Evolutionary conservation across 2,329 filamentous ascomycete species (phyloP).

Genomic region (Juglanconis sp.): DNA sequence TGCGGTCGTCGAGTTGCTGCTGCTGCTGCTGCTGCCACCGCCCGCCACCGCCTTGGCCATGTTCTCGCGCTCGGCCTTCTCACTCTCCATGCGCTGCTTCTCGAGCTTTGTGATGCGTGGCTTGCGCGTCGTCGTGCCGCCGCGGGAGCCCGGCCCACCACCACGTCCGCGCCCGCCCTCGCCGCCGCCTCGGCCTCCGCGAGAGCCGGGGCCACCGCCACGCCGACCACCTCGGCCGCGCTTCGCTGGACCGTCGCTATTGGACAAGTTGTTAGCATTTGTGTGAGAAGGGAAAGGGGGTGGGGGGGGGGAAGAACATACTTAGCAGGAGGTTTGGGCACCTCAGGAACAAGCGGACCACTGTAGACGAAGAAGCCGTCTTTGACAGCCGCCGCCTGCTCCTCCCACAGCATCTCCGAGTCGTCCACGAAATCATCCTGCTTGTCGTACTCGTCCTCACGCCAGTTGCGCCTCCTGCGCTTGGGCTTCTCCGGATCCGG

Average conservation of each 20-base stretch:
- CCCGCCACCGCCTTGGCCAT: slow-evolving; percentile 34
- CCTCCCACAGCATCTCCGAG: slow-evolving; percentile 91
- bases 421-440: slow-evolving; percentile 88
- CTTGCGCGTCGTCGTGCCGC: slow-evolving; percentile 72
- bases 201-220: slow-evolving; percentile 43
- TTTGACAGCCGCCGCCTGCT: slow-evolving; percentile 87
- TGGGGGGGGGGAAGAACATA: slow-evolving; percentile 35
- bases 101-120: slow-evolving; percentile 84
- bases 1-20: slow-evolving; percentile 24
- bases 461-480: slow-evolving; percentile 77
- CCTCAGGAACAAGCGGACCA: slow-evolving; percentile 83
- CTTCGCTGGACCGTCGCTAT: slow-evolving; percentile 70
- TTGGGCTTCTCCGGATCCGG: slow-evolving; percentile 57
- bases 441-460: slow-evolving; percentile 80
- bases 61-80: slow-evolving; percentile 72
- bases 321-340: slow-evolving; percentile 65
- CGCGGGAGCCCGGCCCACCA: slow-evolving; percentile 67
- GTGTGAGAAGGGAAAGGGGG: slow-evolving; percentile 26
- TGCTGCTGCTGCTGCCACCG: slow-evolving; percentile 35
- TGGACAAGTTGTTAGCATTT: slow-evolving; percentile 42
- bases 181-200: slow-evolving; percentile 39
- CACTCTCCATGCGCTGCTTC: slow-evolving; percentile 74
- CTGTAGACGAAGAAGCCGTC: slow-evolving; percentile 99
- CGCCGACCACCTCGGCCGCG: slow-evolving; percentile 54
- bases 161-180: slow-evolving; percentile 42